Conservation (phyloP, 495 filamentous ascomycete genomes). For the Xylaria nigripes region DNA sequence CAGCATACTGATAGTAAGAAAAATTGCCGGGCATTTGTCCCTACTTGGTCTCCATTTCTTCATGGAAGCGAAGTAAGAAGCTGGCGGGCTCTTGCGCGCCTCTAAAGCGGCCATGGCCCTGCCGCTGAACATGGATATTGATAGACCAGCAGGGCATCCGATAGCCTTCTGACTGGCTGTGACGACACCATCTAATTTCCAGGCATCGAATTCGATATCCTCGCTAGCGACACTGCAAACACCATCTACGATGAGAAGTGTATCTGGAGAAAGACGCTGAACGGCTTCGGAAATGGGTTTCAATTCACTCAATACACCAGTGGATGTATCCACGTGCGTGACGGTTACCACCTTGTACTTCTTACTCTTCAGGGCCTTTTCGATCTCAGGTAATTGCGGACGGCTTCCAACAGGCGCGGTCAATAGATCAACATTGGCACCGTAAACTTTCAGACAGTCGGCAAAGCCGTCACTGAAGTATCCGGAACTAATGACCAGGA, state of each 20-base stretch:
- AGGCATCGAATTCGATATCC: conserved; percentile 90
- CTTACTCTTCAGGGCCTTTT: conserved; percentile 78
- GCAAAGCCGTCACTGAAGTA: conserved; percentile 97
- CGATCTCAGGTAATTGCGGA: conserved; percentile 78
- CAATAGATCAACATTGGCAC: conserved; percentile 78
- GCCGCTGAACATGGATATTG: conserved; percentile 84
- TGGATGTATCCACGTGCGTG: conserved; percentile 95
- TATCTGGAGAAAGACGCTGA: conserved; percentile 77
- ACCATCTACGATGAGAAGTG: conserved; percentile 85
- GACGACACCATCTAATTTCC: conserved; percentile 86
- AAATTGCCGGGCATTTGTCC: conserved; percentile 5
- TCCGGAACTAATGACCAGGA: conserved; percentile 85
- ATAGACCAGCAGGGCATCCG: conserved; percentile 86
- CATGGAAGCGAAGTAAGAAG: conserved; percentile 88
- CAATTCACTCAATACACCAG: conserved; percentile 86
- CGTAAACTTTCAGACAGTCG: conserved; percentile 84
- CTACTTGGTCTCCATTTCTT: conserved; percentile 91
- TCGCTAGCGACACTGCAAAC: conserved; percentile 96
- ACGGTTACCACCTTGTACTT: conserved; percentile 87
- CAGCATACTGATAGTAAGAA: not conserved
- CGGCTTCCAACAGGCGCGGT: conserved; percentile 83
- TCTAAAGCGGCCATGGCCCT: conserved; percentile 79
- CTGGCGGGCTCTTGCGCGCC: conserved; percentile 65
- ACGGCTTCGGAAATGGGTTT: conserved; percentile 75
- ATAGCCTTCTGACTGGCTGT: conserved; percentile 96